Percentiles rank a stretch among this genome's conserved stretches.
phyloP scores from a whole-genome alignment of 352 stramenopile species.

The Phytopythium vexans region DNA sequence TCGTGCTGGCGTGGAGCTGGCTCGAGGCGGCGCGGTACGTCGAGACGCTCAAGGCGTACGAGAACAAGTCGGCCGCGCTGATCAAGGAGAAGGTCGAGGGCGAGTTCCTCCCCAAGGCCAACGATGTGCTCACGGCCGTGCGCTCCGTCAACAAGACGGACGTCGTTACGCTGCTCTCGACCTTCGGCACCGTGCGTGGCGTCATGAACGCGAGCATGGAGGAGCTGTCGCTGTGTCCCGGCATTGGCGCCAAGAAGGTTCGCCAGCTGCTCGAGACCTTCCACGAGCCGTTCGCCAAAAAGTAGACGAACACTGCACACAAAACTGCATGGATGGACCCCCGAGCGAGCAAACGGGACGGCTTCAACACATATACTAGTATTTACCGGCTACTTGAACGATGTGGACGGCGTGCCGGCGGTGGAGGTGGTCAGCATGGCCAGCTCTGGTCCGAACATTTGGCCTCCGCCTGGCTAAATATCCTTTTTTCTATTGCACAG shows the following conservation, averaged over 20 bases:
- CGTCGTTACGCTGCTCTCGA: constrained; percentile 88
- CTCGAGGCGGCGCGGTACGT: constrained; percentile 94
- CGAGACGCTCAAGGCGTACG: constrained; percentile 95
- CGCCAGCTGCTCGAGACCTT: constrained; percentile 92
- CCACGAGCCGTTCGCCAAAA: constrained; percentile 89
- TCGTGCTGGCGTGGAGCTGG: constrained; percentile 94
- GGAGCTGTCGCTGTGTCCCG: constrained; percentile 92
- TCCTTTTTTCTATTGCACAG: not conserved
- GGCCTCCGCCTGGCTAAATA: too few species aligned
- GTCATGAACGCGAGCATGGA: constrained; percentile 91
- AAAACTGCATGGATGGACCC: too few species aligned
- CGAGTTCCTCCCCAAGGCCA: constrained; percentile 89
- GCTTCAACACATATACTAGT: too few species aligned
- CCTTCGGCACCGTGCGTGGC: constrained; percentile 88
- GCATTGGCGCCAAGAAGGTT: constrained; percentile 95
- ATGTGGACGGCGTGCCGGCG: too few species aligned
- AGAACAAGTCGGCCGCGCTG: constrained; percentile 92
- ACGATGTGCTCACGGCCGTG: constrained; percentile 89
- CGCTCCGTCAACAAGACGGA: constrained; percentile 96
- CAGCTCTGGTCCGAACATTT: too few species aligned
- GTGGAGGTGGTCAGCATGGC: too few species aligned
- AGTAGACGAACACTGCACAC: constrained; percentile 14
- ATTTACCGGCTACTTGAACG: too few species aligned
- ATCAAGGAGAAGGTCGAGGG: constrained; percentile 94
- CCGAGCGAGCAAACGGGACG: too few species aligned